Evolutionary conservation across 352 stramenopile genomes (phyloP), one percentile per base, ranked within the genome.

Genomic region (Pythium aquatile): DNA sequence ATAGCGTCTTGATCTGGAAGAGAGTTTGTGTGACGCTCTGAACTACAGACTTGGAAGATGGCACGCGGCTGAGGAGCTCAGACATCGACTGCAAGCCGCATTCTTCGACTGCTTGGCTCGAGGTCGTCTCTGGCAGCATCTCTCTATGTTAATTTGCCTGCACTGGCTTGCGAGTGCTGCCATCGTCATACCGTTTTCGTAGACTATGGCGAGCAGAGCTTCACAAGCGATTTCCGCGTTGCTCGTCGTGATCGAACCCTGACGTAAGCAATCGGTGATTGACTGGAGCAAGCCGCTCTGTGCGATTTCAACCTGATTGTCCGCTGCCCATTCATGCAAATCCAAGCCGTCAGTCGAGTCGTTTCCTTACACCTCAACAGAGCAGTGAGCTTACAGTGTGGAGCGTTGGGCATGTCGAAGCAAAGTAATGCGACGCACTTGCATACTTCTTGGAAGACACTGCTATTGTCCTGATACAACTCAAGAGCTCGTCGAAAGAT

Each of bases 241-340:
- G 1, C 74, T 62, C 9, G 69, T 67, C 10, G 26, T 66, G 16
- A 78, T 35, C 0, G 10, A 10, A 46, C 59, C 57, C 0, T 51
- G 29, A 20, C 32, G 39, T 1, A 84, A 30, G 2, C 63, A 65
- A 3, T 69, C 59, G 28, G 69, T 69, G 61, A 90, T 65, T 8
- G 57, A 20, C 3, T 62, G 59, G 11, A 83, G 57, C 5, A 87
- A 32, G 2, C 79, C 77, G 44, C 55, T 37, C 8, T 63, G 49
- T 8, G 59, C 69, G n/a, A 85, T 81, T 13, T 83, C 74, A 11
- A 55, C 33, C 53, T 90, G 81, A 30, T 90, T 90, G 29, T 88
- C 77, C 32, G 62, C 81, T 88, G 42, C 13, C 7, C 1, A 17
- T 28, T 11, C 24, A 67, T 10, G 32, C 32, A 37, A 37, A 37